A percentile compares a stretch with the other conserved stretches of the same genome.
phyloP scores from a whole-genome alignment of 2,329 filamentous ascomycete species.

The Zymoseptoria tritici region DNA sequence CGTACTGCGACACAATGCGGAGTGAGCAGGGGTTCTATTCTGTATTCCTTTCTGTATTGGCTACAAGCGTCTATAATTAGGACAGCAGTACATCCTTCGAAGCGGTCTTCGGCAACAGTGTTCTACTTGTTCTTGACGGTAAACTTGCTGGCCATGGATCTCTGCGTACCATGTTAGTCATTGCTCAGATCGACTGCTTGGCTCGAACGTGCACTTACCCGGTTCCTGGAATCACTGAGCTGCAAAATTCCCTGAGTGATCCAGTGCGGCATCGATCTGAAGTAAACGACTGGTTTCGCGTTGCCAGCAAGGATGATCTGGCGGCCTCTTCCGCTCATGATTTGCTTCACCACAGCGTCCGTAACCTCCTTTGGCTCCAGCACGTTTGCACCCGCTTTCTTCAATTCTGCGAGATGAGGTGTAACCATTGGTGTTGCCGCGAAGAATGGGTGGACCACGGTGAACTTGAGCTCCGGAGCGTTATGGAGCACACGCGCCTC shows the following conservation, averaged over 20 bases:
- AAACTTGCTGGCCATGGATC: not conserved
- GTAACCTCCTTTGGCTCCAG: constrained; percentile 35
- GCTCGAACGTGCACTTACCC: not conserved
- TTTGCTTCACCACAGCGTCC: constrained; percentile 38
- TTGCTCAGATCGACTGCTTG: not conserved
- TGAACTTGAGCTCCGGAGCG: constrained; percentile 37
- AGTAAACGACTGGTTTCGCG: constrained; percentile 7
- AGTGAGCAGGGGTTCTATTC: not conserved
- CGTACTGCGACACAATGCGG: not conserved
- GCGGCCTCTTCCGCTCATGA: constrained; percentile 34
- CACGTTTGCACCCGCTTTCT: constrained; percentile 26
- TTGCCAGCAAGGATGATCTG: constrained; percentile 34
- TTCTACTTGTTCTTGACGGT: not conserved
- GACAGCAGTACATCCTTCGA: not conserved
- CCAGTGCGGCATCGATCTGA: constrained; percentile 11
- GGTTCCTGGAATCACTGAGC: constrained; percentile 1
- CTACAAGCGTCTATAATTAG: not conserved
- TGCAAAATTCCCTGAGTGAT: constrained; percentile 10
- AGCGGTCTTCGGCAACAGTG: not conserved
- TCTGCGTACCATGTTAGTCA: not conserved
- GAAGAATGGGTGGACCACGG: constrained; percentile 37
- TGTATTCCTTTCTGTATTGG: not conserved
- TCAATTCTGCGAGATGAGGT: constrained; percentile 28
- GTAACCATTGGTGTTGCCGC: constrained; percentile 36
- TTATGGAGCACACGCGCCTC: constrained; percentile 38